Evolutionary conservation across 352 stramenopile species (phyloP), one percentile per base, ranked within the genome.

Genomic region (Phytophthora agathidicida): DNA sequence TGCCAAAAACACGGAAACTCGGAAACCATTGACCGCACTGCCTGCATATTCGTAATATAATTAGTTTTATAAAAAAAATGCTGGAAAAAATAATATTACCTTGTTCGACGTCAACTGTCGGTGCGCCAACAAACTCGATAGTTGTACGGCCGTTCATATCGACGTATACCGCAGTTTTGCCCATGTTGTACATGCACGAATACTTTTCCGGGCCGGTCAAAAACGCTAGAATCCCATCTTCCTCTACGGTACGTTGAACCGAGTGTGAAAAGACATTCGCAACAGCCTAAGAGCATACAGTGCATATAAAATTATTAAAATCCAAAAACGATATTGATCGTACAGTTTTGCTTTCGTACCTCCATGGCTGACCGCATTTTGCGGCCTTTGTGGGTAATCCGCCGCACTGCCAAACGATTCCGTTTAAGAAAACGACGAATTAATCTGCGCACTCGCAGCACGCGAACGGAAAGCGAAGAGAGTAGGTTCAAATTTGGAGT

Each of bases 121-220:
- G 14, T 7, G 44, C 37, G 9, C 47, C 47, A 7, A 32, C 26
- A 16, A 56, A 63, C 17, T 45, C 54, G 9, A 64, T 32, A 3
- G 45, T 64, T 19, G 44, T 64, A 6, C 56, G 56, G 13, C 43
- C 44, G 3, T 13, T 24, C 28, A 64, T 64, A 14, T 46, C 36
- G n/a, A 64, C 57, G 24, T 50, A 46, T 0, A 51, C 38, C 6
- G 45, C 36, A 3, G 44, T 57, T 56, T 47, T 33, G 8, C 51
- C 54, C 54, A 64, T 64, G 26, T 57, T 64, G 7, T 46, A 57
- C 17, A 46, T 31, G 13, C 37, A 7, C 9, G 9, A 43, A 16
- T 46, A 23, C 30, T 51, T 57, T 7, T 9, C 9, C 14, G 28
- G 16, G 6, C 27, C 37, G 10, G 10, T 3, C 11, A 50, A 26